These are phyloP conservation scores for Chytridium lagenaria DNA, from an alignment of 371 early-diverging fungal genomes.

Conservation along the genomic window DNA sequence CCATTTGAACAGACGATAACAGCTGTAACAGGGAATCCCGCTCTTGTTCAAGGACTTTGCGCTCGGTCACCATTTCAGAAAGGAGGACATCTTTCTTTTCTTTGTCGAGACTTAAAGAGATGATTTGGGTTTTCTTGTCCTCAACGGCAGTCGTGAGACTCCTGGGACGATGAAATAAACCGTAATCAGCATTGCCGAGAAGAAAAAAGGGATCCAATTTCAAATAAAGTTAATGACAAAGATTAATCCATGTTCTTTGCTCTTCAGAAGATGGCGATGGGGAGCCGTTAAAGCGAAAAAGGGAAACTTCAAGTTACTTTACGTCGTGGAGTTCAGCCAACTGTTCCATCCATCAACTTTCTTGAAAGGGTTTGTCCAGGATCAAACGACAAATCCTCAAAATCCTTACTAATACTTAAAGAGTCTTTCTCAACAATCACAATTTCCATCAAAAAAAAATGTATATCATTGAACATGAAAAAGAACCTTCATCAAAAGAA, in stretches of 20 bases:
- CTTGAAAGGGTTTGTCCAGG: no score
- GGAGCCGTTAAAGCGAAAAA: neutral
- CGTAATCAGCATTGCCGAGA: neutral
- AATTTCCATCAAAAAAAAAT: no score
- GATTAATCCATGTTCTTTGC: neutral
- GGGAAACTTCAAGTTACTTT: no score
- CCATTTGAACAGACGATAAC: conserved; percentile 12
- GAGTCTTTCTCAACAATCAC: no score
- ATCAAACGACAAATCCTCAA: no score
- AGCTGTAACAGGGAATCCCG: conserved; percentile 15
- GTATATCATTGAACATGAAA: conserved; percentile 4
- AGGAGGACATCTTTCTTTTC: conserved; percentile 18
- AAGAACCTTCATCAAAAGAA: no score
- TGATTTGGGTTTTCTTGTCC: conserved; percentile 1
- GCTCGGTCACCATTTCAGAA: conserved; percentile 16
- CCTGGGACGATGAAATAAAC: neutral
- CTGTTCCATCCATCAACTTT: no score
- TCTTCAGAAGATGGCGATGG: neutral
- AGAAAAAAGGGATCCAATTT: neutral
- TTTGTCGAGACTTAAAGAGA: conserved; percentile 8
- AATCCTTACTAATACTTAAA: no score
- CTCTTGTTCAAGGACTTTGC: conserved; percentile 19
- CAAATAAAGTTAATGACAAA: no score
- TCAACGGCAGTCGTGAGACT: neutral
- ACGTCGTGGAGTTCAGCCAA: no score